Conservation (phyloP, 2,329 filamentous ascomycete genomes). For the Zalaria obscura region DNA sequence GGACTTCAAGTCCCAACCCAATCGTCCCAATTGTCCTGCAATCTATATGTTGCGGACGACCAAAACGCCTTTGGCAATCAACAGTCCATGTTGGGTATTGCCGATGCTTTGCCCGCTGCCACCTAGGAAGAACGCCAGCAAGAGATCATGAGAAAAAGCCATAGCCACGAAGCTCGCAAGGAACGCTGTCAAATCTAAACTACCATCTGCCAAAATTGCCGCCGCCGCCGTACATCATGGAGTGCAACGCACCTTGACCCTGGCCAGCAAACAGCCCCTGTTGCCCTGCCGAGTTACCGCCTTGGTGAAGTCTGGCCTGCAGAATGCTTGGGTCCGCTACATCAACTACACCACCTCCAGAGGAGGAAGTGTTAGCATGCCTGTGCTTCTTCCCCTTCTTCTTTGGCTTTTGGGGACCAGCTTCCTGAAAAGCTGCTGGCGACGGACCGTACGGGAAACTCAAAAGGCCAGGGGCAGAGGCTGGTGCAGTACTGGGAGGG, state of each 20-base stretch:
- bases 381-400: constrained; percentile 99
- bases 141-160: background rate
- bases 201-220: constrained; percentile 41
- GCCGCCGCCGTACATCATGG: constrained; percentile 60
- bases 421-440: constrained; percentile 63
- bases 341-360: constrained; percentile 98
- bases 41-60: background rate
- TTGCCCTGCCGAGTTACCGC: constrained; percentile 30
- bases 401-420: constrained; percentile 56
- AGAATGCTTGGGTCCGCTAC: constrained; percentile 99
- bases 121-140: constrained; percentile 3
- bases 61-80: constrained; percentile 4
- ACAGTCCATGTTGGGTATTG: constrained; percentile 3
- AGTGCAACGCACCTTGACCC: constrained; percentile 43
- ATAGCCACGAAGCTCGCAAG: constrained; percentile 1
- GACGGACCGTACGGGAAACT: constrained; percentile 82
- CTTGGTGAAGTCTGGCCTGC: constrained; percentile 91
- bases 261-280: constrained; percentile 43
- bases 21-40: no score
- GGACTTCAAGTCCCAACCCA: no score
- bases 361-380: constrained; percentile 99
- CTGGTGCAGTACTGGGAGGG: constrained; percentile 68
- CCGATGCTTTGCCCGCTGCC: constrained; percentile 7
- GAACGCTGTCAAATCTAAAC: constrained; percentile 9
- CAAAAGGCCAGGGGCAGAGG: constrained; percentile 81